Conservation (phyloP, 2,329 filamentous ascomycete species). For the Epichloe coenophiala region DNA sequence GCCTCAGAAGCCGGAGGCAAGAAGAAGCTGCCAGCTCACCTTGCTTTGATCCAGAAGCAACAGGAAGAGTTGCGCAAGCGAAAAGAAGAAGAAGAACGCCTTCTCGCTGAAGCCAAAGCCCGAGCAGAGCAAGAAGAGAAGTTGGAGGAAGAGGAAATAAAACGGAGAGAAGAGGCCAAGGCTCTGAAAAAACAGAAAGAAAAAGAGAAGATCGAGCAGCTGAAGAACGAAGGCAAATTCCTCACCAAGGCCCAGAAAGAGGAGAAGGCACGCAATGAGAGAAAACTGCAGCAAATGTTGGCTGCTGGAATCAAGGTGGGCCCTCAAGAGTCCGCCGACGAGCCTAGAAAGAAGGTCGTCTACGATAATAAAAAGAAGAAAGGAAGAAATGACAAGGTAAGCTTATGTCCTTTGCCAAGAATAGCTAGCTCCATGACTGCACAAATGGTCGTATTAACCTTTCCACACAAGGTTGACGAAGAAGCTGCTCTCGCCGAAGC, state of each 20-base stretch:
- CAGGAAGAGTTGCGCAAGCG: conserved; percentile 60
- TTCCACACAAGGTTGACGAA: conserved; percentile 48
- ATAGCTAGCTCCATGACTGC: background rate
- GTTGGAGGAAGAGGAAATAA: conserved; percentile 50
- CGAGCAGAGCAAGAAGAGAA: conserved; percentile 53
- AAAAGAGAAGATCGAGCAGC: conserved; percentile 73
- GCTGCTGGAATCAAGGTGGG: conserved; percentile 64
- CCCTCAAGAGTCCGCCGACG: conserved; percentile 38
- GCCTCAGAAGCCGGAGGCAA: conserved; percentile 40
- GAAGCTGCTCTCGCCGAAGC: conserved; percentile 68
- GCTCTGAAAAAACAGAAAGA: conserved; percentile 73
- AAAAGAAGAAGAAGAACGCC: conserved; percentile 52
- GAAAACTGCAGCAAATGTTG: conserved; percentile 75
- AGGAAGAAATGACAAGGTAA: conserved; percentile 44
- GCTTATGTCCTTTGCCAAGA: background rate
- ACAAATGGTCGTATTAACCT: conserved; percentile 1
- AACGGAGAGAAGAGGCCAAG: conserved; percentile 59
- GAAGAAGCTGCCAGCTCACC: conserved; percentile 74
- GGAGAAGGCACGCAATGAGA: conserved; percentile 64
- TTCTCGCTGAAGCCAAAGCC: conserved; percentile 49
- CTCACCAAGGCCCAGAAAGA: conserved; percentile 77
- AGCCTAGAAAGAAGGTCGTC: conserved; percentile 63
- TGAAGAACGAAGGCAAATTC: conserved; percentile 80
- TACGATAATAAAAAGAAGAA: conserved; percentile 75
- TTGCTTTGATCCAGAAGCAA: conserved; percentile 65